Evolutionary conservation across 768 basidiomycete species (phyloP).

Genomic region (Rhodotorula toruloides): DNA sequence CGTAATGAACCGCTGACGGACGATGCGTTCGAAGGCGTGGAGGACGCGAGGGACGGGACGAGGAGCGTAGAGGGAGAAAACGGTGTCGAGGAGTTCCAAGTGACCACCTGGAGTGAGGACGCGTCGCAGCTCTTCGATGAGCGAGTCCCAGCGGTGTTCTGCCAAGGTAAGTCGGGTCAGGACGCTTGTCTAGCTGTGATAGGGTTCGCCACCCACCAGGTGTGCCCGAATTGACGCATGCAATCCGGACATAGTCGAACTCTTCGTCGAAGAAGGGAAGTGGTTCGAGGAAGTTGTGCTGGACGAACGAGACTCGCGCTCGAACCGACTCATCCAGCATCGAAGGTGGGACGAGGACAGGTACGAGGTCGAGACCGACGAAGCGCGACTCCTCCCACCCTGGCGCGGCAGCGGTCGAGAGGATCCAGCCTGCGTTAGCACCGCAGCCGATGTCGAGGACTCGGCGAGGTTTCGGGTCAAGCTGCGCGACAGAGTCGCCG

Average conservation of each 20-base stretch:
- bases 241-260: not conserved
- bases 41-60: not conserved
- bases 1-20: not conserved
- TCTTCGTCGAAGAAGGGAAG: not conserved
- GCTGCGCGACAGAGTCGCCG: not conserved
- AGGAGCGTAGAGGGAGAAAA: not conserved
- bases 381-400: not conserved
- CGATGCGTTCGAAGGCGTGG: not conserved
- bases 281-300: not conserved
- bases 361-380: not conserved
- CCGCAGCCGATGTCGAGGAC: slow-evolving; percentile 2
- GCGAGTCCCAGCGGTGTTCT: not conserved
- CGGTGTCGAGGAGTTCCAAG: not conserved
- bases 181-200: no score
- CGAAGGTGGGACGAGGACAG: not conserved
- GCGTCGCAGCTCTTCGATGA: not conserved
- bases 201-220: not conserved
- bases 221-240: not conserved
- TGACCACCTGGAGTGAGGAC: not conserved
- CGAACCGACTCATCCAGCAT: not conserved
- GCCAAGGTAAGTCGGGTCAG: no score
- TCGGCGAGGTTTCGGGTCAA: not conserved
- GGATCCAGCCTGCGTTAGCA: not conserved
- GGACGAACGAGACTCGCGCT: not conserved
- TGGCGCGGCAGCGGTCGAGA: not conserved